These are phyloP conservation scores for Verticillium nonalfalfae DNA, from an alignment of 2,329 filamentous ascomycete genomes.

Conservation along the genomic window DNA sequence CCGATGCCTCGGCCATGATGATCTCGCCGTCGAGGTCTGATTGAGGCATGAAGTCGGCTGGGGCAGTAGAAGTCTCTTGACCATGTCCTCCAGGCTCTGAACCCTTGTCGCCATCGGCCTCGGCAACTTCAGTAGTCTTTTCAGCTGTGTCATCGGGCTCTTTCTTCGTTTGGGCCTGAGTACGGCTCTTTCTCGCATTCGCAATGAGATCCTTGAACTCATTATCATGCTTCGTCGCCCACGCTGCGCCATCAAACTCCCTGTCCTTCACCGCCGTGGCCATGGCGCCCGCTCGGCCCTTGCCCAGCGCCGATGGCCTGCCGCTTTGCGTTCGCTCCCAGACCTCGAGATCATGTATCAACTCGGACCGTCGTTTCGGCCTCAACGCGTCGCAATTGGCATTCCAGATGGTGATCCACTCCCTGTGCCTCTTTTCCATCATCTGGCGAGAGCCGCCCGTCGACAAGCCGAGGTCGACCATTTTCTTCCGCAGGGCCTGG, in stretches of 20 bases:
- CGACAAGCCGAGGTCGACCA: slow-evolving; percentile 74
- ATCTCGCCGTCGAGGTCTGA: not conserved
- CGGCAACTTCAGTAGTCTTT: slow-evolving; percentile 8
- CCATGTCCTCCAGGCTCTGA: not conserved
- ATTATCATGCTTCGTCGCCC: slow-evolving; percentile 64
- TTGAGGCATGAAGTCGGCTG: not conserved
- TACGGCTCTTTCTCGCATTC: slow-evolving; percentile 57
- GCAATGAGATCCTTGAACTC: slow-evolving; percentile 79
- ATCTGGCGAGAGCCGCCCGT: slow-evolving; percentile 60
- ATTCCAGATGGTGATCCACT: slow-evolving; percentile 96
- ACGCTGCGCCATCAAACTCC: slow-evolving; percentile 76
- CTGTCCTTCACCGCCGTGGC: slow-evolving; percentile 65
- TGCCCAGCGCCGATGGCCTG: slow-evolving; percentile 34
- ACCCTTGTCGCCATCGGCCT: not conserved
- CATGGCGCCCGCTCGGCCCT: slow-evolving; percentile 15
- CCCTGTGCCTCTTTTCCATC: slow-evolving; percentile 74
- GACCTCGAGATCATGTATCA: slow-evolving; percentile 71
- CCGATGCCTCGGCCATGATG: not conserved
- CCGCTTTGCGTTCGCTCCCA: slow-evolving; percentile 85
- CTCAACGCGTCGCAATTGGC: slow-evolving; percentile 84
- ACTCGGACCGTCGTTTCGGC: slow-evolving; percentile 63
- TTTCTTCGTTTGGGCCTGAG: slow-evolving; percentile 25
- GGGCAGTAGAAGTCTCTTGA: not conserved
- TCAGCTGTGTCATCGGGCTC: slow-evolving; percentile 1
- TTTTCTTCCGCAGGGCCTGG: slow-evolving; percentile 67